A percentile compares a stretch with the other conserved stretches of the same genome.
These are phyloP conservation scores for Lentinula raphanica DNA, from an alignment of 768 basidiomycete genomes.

Conservation along the genomic window DNA sequence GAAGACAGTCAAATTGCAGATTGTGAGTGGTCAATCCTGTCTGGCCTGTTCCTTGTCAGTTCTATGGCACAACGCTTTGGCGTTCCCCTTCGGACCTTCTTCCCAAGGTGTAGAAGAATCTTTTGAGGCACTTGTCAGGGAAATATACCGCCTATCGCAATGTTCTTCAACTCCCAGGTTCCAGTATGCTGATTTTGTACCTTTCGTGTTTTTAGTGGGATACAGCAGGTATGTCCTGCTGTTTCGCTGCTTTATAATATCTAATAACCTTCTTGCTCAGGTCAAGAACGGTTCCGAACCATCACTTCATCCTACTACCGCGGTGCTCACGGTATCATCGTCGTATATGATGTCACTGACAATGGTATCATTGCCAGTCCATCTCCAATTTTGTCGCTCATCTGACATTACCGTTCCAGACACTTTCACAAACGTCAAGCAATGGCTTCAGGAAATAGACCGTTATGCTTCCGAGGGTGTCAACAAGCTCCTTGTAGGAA, in stretches of 20 bases:
- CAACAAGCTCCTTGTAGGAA: slow-evolving; percentile 97
- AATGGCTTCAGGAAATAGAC: slow-evolving; percentile 91
- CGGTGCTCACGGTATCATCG: slow-evolving; percentile 96
- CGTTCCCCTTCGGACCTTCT: background rate
- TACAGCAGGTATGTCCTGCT: slow-evolving; percentile 67
- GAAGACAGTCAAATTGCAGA: slow-evolving; percentile 97
- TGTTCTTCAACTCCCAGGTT: background rate
- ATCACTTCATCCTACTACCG: slow-evolving; percentile 99
- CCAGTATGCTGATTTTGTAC: background rate
- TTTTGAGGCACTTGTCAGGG: background rate
- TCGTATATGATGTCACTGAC: slow-evolving; percentile 98
- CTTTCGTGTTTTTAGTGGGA: slow-evolving; percentile 69
- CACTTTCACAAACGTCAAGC: slow-evolving; percentile 92
- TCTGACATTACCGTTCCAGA: slow-evolving; percentile 41
- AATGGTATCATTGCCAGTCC: slow-evolving; percentile 48
- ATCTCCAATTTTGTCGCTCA: background rate
- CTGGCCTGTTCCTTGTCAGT: background rate
- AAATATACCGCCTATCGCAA: background rate
- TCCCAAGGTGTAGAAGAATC: background rate
- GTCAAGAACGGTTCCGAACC: slow-evolving; percentile 97
- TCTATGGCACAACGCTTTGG: background rate
- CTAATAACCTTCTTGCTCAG: slow-evolving; percentile 29
- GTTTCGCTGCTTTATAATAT: background rate
- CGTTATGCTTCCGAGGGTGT: slow-evolving; percentile 97
- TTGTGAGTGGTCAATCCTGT: slow-evolving; percentile 53